Evolutionary conservation across 2,329 filamentous ascomycete genomes (phyloP).

Genomic region (Didymella segeticola): DNA sequence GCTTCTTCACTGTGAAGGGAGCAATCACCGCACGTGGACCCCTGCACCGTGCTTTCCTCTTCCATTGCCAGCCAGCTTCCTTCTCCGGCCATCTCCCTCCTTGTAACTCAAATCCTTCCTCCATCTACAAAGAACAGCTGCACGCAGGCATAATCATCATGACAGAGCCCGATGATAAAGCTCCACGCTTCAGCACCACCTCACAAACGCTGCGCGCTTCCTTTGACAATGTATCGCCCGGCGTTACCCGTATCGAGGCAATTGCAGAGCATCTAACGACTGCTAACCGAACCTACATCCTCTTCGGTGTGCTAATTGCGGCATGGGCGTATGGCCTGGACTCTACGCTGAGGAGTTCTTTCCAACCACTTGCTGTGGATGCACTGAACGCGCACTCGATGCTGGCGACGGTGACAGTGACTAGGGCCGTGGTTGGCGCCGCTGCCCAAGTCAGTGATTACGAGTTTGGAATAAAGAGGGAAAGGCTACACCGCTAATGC

Average conservation of each 20-base stretch:
- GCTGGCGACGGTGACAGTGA: conserved; percentile 61
- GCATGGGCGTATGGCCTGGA: conserved; percentile 68
- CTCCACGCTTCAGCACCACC: background rate
- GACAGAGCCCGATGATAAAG: background rate
- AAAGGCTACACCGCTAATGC: background rate
- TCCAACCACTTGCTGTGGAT: conserved; percentile 61
- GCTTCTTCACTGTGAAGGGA: background rate
- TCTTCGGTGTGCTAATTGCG: conserved; percentile 67
- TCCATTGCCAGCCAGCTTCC: background rate
- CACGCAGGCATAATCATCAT: background rate
- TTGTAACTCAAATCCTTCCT: background rate
- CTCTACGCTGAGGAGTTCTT: conserved; percentile 57
- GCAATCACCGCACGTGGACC: background rate
- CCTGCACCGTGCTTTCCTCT: background rate
- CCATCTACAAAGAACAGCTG: background rate
- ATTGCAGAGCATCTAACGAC: conserved; percentile 61
- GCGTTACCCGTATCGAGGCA: conserved; percentile 67
- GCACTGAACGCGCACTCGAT: conserved; percentile 62
- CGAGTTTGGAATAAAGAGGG: background rate
- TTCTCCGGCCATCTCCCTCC: background rate
- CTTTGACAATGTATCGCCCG: conserved; percentile 48
- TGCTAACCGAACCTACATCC: conserved; percentile 63
- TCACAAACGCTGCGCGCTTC: background rate
- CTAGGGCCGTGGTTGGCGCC: conserved; percentile 66
- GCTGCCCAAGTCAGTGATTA: conserved; percentile 52